These are phyloP conservation scores for Trichoderma harzianum DNA, from an alignment of 2,329 filamentous ascomycete species.

Conservation along the genomic window DNA sequence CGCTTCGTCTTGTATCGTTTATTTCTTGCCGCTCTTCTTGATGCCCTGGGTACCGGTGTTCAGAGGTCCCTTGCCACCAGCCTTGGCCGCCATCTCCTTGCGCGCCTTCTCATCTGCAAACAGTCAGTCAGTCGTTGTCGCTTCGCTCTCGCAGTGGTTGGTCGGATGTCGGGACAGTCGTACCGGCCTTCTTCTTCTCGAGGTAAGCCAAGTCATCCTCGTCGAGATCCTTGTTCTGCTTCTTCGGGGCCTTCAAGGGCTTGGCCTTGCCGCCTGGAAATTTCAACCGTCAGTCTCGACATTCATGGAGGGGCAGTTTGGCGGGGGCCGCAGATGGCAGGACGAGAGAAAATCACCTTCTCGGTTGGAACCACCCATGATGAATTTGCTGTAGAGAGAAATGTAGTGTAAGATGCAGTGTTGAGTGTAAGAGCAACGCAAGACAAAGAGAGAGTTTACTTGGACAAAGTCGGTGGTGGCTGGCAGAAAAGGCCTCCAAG, in stretches of 20 bases:
- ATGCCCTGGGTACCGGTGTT: constrained; percentile 84
- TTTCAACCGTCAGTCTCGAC: neutral
- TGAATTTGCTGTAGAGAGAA: constrained; percentile 2
- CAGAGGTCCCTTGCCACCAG: constrained; percentile 82
- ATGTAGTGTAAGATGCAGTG: neutral
- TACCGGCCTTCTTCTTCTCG: constrained; percentile 82
- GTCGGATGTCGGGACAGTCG: constrained; percentile 31
- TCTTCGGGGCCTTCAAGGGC: constrained; percentile 87
- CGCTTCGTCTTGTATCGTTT: constrained; percentile 28
- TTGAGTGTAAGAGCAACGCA: neutral
- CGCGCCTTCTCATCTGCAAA: constrained; percentile 72
- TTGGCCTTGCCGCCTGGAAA: constrained; percentile 72
- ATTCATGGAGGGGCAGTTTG: constrained; percentile 16
- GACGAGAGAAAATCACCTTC: constrained; percentile 32
- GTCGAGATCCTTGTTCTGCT: constrained; percentile 75
- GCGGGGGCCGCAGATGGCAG: constrained; percentile 24
- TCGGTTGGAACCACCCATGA: constrained; percentile 40
- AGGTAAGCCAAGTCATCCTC: constrained; percentile 82
- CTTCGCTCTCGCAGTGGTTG: neutral
- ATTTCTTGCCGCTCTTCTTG: constrained; percentile 99
- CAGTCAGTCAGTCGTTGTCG: constrained; percentile 22
- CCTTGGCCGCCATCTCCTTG: constrained; percentile 79
- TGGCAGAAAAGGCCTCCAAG: constrained; percentile 9
- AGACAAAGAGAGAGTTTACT: neutral
- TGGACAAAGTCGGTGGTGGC: neutral